These are phyloP conservation scores for Wakefieldia striispora DNA, from an alignment of 768 basidiomycete species.

Conservation along the genomic window DNA sequence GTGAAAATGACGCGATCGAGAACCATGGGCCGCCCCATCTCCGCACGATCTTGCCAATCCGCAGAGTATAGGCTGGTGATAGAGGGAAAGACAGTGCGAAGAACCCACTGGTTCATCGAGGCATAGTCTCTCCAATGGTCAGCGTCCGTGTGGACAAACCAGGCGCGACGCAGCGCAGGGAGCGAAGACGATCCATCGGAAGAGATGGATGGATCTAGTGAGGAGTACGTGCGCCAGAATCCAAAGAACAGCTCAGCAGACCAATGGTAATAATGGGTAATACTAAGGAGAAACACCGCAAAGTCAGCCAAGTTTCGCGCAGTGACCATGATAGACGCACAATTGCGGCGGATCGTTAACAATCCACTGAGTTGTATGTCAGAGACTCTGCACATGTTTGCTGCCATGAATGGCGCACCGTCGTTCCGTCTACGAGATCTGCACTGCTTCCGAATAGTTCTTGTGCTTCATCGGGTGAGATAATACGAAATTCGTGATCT, in stretches of 20 bases:
- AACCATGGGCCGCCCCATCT: constrained; percentile 66
- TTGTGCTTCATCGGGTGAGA: constrained; percentile 65
- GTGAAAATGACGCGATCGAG: constrained; percentile 87
- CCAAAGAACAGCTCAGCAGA: constrained; percentile 90
- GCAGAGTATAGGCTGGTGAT: constrained; percentile 74
- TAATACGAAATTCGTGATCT: constrained; percentile 74
- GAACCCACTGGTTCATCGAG: constrained; percentile 85
- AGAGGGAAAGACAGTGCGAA: constrained; percentile 79
- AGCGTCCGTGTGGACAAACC: constrained; percentile 73
- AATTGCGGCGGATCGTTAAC: constrained; percentile 86
- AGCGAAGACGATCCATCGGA: constrained; percentile 66
- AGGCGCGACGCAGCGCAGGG: constrained; percentile 68
- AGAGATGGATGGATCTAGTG: constrained; percentile 70
- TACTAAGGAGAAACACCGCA: constrained; percentile 37
- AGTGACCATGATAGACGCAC: constrained; percentile 40
- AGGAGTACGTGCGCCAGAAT: constrained; percentile 87
- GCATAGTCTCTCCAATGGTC: constrained; percentile 91
- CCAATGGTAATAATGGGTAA: constrained; percentile 94
- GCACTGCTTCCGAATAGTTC: constrained; percentile 71
- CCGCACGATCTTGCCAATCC: constrained; percentile 81
- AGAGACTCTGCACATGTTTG: constrained; percentile 2
- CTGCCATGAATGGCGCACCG: constrained; percentile 40
- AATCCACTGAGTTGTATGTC: constrained; percentile 51
- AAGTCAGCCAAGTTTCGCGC: background rate
- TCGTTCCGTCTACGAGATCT: constrained; percentile 72